Evolutionary conservation across 2,329 filamentous ascomycete species (phyloP).

Genomic region (Dendryphion nanum): DNA sequence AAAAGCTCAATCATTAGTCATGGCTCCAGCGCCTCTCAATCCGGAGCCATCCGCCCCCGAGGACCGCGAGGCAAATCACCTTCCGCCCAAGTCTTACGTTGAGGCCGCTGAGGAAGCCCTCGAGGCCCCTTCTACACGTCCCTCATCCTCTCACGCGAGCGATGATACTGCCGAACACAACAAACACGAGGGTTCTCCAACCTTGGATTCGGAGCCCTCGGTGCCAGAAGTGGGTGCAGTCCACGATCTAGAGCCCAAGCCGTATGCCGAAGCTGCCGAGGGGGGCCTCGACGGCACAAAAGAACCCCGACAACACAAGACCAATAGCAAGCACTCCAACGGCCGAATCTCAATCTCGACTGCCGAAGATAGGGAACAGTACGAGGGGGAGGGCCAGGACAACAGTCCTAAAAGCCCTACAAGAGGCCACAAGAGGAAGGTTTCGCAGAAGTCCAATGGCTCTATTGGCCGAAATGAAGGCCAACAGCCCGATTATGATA

Average conservation of each 20-base stretch:
- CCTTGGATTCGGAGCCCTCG: slow-evolving; percentile 43
- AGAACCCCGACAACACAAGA: slow-evolving; percentile 3
- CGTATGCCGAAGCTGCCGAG: slow-evolving; percentile 44
- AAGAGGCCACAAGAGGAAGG: slow-evolving; percentile 26
- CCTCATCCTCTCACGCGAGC: slow-evolving; percentile 21
- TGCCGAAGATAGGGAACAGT: slow-evolving; percentile 16
- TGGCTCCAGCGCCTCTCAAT: slow-evolving; percentile 42
- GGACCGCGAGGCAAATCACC: slow-evolving; percentile 37
- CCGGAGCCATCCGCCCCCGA: slow-evolving; percentile 41
- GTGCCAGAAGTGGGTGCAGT: slow-evolving; percentile 39
- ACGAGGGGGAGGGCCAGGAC: slow-evolving; percentile 34
- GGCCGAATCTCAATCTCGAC: slow-evolving; percentile 6
- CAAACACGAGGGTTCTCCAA: too few relatives aligned
- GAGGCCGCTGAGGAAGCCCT: slow-evolving; percentile 40
- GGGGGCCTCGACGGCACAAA: slow-evolving; percentile 16
- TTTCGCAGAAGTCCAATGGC: slow-evolving; percentile 30
- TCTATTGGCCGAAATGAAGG: slow-evolving; percentile 29
- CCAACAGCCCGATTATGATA: slow-evolving; percentile 20
- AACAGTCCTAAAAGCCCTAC: slow-evolving; percentile 32
- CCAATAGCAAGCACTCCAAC: slow-evolving; percentile 4
- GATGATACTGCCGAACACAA: too few relatives aligned
- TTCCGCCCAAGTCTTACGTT: slow-evolving; percentile 45
- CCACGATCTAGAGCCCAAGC: slow-evolving; percentile 42
- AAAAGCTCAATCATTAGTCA: too few relatives aligned
- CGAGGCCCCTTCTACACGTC: too few relatives aligned